Evolutionary conservation across 108 stramenopile species (phyloP).

Genomic region (Phaeodactylum tricornutum): DNA sequence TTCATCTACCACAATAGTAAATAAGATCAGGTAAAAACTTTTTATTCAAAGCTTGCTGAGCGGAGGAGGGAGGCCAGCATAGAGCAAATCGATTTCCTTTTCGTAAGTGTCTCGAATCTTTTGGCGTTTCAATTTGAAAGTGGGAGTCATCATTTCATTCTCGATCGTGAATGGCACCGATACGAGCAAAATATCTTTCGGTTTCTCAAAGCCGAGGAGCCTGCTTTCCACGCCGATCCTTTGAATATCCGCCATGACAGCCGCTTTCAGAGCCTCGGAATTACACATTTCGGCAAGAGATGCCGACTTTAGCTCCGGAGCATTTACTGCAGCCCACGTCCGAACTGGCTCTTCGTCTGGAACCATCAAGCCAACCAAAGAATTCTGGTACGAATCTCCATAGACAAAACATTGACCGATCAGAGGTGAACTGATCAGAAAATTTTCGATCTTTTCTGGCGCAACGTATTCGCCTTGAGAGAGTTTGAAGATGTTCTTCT

Average conservation of each 20-base stretch:
- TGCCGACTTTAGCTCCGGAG: neutral
- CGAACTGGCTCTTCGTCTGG: slow-evolving; percentile 86
- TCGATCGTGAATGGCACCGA: slow-evolving; percentile 64
- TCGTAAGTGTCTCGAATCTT: slow-evolving; percentile 68
- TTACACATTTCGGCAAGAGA: slow-evolving; percentile 70
- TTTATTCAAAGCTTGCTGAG: too few relatives aligned
- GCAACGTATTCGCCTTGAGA: slow-evolving; percentile 92
- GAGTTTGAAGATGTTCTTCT: slow-evolving; percentile 98
- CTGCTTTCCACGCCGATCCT: slow-evolving; percentile 51
- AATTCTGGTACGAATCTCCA: slow-evolving; percentile 87
- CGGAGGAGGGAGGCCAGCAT: too few relatives aligned
- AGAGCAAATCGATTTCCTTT: slow-evolving; percentile 75
- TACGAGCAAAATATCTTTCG: slow-evolving; percentile 74
- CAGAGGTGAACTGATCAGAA: slow-evolving; percentile 62
- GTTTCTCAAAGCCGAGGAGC: slow-evolving; percentile 88
- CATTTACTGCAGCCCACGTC: slow-evolving; percentile 19
- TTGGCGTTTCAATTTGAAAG: slow-evolving; percentile 91
- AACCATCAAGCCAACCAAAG: slow-evolving; percentile 84
- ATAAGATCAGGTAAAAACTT: too few relatives aligned
- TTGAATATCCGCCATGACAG: slow-evolving; percentile 58
- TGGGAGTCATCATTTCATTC: slow-evolving; percentile 87
- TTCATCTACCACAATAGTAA: too few relatives aligned
- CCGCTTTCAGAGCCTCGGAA: slow-evolving; percentile 32
- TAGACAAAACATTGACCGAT: slow-evolving; percentile 90
- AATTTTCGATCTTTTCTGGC: slow-evolving; percentile 95